Evolutionary conservation across 768 basidiomycete species (phyloP).

Genomic region (Suillus brevipes): DNA sequence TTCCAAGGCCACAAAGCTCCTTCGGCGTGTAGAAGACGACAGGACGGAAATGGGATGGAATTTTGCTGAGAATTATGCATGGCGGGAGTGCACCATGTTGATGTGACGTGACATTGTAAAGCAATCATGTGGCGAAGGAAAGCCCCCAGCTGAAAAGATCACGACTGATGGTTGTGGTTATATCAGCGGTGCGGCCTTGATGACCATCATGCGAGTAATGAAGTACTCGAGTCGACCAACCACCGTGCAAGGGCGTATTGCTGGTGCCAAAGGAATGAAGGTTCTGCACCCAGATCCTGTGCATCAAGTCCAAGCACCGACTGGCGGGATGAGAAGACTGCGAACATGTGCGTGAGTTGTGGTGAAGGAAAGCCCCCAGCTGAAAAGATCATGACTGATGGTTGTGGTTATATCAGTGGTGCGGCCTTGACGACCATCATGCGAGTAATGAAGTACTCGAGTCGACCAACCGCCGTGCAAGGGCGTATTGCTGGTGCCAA

Average conservation of each 20-base stretch:
- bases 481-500: conserved; percentile 61
- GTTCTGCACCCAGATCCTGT: conserved; percentile 49
- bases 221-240: conserved; percentile 41
- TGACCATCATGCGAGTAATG: conserved; percentile 39
- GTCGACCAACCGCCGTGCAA: conserved; percentile 55
- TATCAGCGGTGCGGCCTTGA: conserved; percentile 57
- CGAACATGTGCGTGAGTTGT: too few relatives aligned
- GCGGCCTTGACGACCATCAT: conserved; percentile 47
- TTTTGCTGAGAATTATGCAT: too few relatives aligned
- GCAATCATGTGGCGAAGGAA: conserved; percentile 35
- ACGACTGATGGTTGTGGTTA: conserved; percentile 79
- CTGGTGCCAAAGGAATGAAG: conserved; percentile 63
- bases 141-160: conserved; percentile 51
- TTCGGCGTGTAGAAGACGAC: conserved; percentile 97
- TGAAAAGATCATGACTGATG: conserved; percentile 70
- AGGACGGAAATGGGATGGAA: conserved; percentile 98
- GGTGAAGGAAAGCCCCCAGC: conserved; percentile 42
- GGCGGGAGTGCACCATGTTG: too few relatives aligned
- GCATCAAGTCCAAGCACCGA: too few relatives aligned
- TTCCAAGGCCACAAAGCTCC: conserved; percentile 97
- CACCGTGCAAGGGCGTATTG: conserved; percentile 60
- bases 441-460: conserved; percentile 30
- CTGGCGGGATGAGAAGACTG: too few relatives aligned
- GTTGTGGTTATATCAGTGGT: conserved; percentile 69
- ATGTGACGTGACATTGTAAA: too few relatives aligned